These are phyloP conservation scores for Clitocybe nebularis DNA, from an alignment of 1,284 basidiomycete species.

Conservation along the genomic window DNA sequence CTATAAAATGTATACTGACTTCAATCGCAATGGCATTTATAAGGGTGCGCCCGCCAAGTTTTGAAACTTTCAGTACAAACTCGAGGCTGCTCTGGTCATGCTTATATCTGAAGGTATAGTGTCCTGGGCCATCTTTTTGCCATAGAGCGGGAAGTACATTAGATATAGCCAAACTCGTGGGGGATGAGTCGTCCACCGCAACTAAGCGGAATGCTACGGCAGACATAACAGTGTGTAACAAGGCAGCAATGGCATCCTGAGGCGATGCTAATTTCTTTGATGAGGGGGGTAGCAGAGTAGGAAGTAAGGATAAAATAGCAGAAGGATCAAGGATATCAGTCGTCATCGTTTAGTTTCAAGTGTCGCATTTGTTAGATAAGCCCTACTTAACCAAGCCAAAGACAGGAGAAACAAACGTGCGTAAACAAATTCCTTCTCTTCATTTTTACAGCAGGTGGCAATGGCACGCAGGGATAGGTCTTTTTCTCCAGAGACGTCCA, in stretches of 20 bases:
- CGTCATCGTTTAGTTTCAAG: conserved; percentile 50
- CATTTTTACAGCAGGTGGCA: conserved; percentile 16
- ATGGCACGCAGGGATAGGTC: conserved; percentile 81
- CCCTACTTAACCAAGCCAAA: conserved; percentile 13
- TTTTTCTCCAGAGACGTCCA: conserved; percentile 72
- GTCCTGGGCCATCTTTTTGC: conserved; percentile 56
- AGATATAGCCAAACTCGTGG: conserved; percentile 34
- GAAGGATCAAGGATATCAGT: conserved; percentile 64
- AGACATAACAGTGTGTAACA: conserved; percentile 63
- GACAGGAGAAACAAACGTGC: conserved; percentile 16
- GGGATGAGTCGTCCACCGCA: conserved; percentile 57
- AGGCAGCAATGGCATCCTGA: conserved; percentile 67
- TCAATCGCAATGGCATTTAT: conserved; percentile 80
- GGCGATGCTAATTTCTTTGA: conserved; percentile 46
- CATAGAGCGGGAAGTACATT: conserved; percentile 65
- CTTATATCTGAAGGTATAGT: conserved; percentile 65
- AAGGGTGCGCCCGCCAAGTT: conserved; percentile 67
- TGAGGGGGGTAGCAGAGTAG: conserved; percentile 48
- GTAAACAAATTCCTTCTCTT: conserved; percentile 19
- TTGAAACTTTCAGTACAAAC: conserved; percentile 69
- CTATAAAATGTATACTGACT: conserved; percentile 55
- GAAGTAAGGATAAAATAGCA: conserved; percentile 54
- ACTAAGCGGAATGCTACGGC: conserved; percentile 68
- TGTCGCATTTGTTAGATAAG: no score
- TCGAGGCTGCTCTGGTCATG: conserved; percentile 83